Evolutionary conservation across 2,329 filamentous ascomycete genomes (phyloP), one percentile per base, ranked within the genome.

Genomic region (Graphium sp.): DNA sequence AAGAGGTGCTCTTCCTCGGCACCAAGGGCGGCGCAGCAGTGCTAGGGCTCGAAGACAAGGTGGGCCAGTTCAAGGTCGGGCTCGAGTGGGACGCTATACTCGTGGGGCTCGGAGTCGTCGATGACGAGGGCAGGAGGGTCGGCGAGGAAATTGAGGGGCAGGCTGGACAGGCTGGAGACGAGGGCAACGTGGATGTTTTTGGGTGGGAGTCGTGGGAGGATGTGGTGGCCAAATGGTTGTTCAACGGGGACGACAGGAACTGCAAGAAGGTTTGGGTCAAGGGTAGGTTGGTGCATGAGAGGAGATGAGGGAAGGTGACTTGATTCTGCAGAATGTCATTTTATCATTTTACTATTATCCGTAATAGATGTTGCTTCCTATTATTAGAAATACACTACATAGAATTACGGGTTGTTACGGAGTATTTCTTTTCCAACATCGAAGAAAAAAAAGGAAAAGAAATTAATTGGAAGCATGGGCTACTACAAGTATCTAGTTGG

Each of bases 1-100:
- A 85, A 33, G 87, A 98, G 50, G 82, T 74, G 10, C 47, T 98
- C 30, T 91, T 80, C 45, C 65, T 98, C 0, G 87, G 75, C 0
- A 98, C 89, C 2, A 56, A 72, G n/a, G 89, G 89, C 8, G 89
- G 89, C 0, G 89, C 89, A 0, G 62, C 66, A 19, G 80, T 89
- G 2, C 66, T 95, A 0, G 80, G 83, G 1, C 57, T 95, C 35
- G 65, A 62, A 22, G 61, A 68, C 7, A 66, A 58, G 34, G 62
- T 95, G 11, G 89, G 89, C 3, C 74, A 62, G 0, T 95, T 95
- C 47, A 80, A 82, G 37, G 65, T 77, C 1, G 89, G 85, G 1
- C 89, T 77, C 74, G 68, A 82, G 37, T 95, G 76, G 70, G 89
- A 98, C 60, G 84, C 80, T 34, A 83, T 94, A 59, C 60, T 93